These are phyloP conservation scores for Hyphopichia buzzinii DNA, from an alignment of 1,139 yeast species.

Conservation along the genomic window DNA sequence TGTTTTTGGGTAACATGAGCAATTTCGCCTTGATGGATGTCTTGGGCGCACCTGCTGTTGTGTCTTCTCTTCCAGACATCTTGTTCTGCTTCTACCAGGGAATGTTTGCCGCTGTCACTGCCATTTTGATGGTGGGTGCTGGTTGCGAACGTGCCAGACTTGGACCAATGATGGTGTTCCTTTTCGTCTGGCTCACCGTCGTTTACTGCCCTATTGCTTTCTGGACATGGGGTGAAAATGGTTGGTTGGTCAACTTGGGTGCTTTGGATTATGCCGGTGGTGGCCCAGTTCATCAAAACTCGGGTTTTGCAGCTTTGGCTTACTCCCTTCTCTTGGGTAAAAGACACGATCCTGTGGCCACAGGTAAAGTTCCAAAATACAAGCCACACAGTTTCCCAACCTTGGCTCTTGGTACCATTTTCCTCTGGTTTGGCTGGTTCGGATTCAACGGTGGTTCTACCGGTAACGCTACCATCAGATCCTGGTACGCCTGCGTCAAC, in stretches of 20 bases:
- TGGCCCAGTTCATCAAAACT: conserved; percentile 93
- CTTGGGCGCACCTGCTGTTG: conserved; percentile 76
- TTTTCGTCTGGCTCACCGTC: conserved; percentile 92
- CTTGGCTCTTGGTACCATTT: conserved; percentile 89
- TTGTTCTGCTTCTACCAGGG: conserved; percentile 90
- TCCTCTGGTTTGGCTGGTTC: conserved; percentile 98
- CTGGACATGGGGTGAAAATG: conserved; percentile 45
- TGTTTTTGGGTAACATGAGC: conserved; percentile 73
- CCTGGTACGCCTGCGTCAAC: conserved; percentile 90
- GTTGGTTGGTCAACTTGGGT: conserved; percentile 43
- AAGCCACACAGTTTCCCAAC: conserved; percentile 89
- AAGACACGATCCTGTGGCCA: conserved; percentile 79
- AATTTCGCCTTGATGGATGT: conserved; percentile 79
- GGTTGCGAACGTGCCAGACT: conserved; percentile 97
- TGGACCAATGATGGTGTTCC: conserved; percentile 92
- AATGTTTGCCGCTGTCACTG: conserved; percentile 92
- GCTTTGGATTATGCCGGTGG: conserved; percentile 50
- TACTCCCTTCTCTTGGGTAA: conserved; percentile 89
- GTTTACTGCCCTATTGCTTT: conserved; percentile 79
- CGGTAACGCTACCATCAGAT: conserved; percentile 86
- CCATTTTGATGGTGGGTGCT: conserved; percentile 92
- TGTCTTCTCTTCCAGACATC: conserved; percentile 74
- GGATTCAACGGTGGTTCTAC: conserved; percentile 98
- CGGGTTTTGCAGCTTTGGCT: conserved; percentile 93
- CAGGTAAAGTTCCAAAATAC: conserved; percentile 74